Base-by-base conservation (phyloP, 169 alveolate species). In the Toxoplasma gondii region DNA sequence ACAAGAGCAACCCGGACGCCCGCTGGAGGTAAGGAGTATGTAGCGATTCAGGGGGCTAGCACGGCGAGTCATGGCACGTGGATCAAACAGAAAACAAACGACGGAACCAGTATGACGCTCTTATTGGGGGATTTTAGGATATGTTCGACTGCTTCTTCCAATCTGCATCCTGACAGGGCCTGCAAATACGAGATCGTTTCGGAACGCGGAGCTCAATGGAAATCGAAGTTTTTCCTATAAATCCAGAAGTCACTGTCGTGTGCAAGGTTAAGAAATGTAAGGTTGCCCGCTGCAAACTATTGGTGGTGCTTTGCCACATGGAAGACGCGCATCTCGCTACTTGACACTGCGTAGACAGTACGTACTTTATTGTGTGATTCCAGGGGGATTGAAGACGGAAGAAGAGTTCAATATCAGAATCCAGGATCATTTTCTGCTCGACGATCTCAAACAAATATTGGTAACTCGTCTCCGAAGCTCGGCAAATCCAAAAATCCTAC, bases 1-100 rank as follows among this genome's bases (percentile, higher is more conserved):
- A 12, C 88, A 81, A 16, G 74, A 38, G 53, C 94, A 91, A 43
- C 94, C 80, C 27, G 94, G 94, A 39, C 17, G 81, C 24, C 94
- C 94, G 19, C 91, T 91, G 1, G 70, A 91, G 91, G 94, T 80
- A 44, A 4, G 91, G 29, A 2, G 16, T 19, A 24, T 10, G 78
- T 0, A 29, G 78, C 29, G 78, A 64, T 24, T 64, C 34, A 64
- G 34, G 1, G 29, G 34, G 29, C 24, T 29, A 64, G 0, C 58
- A 17, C 22, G 0, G 12, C 58, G 22, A 17, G 58, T 49, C 12
- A 17, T 49, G 58, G 1, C 58, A 12, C 22, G 58, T 49, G 58
- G 1, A 49, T 39, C 41, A 49, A 49, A 17, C 58, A 49, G 12
- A 49, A 49, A 49, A 17, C 58, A 49, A 49, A 49, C 27, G 58